Percentiles rank a stretch among this genome's conserved stretches.
Evolutionary conservation across 192 early-diverging fungal species (phyloP).

Genomic region (Spizellomyces sp.): DNA sequence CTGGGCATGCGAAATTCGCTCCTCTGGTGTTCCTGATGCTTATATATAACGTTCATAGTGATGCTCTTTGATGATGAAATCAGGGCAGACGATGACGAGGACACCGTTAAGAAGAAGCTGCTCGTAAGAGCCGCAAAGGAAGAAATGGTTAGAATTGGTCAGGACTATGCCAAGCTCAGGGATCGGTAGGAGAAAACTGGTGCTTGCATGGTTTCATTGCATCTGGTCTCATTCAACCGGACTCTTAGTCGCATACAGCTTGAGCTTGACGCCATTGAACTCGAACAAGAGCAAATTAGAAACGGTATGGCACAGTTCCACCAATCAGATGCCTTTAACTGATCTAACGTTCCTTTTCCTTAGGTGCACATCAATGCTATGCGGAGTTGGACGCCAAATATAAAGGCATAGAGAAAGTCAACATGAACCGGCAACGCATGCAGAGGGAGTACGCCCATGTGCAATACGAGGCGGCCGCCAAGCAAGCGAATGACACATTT

Average conservation of each 20-base stretch:
- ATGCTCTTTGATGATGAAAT: slow-evolving; percentile 6
- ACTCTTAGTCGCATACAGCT: neutral
- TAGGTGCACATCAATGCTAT: slow-evolving; percentile 25
- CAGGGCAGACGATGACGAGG: neutral
- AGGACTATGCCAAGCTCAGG: neutral
- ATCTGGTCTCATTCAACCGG: neutral
- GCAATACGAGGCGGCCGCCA: slow-evolving; percentile 1
- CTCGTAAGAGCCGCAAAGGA: neutral
- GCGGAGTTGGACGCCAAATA: slow-evolving; percentile 10
- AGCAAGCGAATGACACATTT: slow-evolving; percentile 23
- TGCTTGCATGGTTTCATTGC: too few relatives aligned
- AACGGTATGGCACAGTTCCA: slow-evolving; percentile 1
- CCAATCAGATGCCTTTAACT: too few relatives aligned
- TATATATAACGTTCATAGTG: neutral
- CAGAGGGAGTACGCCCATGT: slow-evolving; percentile 12
- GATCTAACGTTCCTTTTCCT: neutral
- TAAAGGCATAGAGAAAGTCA: neutral
- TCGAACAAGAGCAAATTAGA: slow-evolving; percentile 12
- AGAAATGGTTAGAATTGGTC: slow-evolving; percentile 1
- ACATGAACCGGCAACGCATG: slow-evolving; percentile 3
- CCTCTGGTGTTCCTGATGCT: too few relatives aligned
- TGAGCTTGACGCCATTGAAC: slow-evolving; percentile 14
- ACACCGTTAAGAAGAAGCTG: neutral
- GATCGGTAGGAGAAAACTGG: neutral
- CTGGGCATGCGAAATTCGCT: neutral